Evolutionary conservation across 306 rosid species (phyloP).

Genomic region (Rosa multiflora): DNA sequence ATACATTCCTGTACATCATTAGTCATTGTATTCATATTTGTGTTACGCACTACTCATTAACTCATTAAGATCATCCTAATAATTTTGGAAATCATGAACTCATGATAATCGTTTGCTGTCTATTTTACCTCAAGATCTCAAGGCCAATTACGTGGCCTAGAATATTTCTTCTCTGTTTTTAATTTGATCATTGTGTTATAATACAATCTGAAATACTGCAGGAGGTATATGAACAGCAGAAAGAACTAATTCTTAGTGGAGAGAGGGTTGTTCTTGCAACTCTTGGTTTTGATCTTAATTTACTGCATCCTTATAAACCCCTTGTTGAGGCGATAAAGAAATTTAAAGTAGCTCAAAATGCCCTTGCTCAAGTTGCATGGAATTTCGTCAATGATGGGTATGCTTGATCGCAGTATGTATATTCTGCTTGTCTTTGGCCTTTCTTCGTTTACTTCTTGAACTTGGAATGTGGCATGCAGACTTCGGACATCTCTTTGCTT

Average conservation of each 20-base stretch:
- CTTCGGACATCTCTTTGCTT: slow-evolving; percentile 98
- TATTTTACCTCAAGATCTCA: neutral
- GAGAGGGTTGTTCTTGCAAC: slow-evolving; percentile 98
- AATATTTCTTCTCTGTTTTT: neutral
- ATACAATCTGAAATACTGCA: slow-evolving; percentile 39
- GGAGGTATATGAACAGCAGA: slow-evolving; percentile 97
- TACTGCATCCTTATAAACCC: slow-evolving; percentile 96
- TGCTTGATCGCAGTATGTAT: slow-evolving; percentile 39
- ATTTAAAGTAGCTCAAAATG: slow-evolving; percentile 96
- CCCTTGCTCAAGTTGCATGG: slow-evolving; percentile 99
- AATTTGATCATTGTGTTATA: neutral
- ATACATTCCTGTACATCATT: neutral
- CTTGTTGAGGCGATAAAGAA: slow-evolving; percentile 98
- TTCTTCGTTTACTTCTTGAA: slow-evolving; percentile 49
- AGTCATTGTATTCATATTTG: slow-evolving; percentile 1
- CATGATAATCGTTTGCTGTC: slow-evolving; percentile 3
- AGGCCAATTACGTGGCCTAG: neutral
- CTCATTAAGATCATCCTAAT: neutral
- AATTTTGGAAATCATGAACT: neutral
- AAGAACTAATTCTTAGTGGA: slow-evolving; percentile 78
- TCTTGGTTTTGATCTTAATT: slow-evolving; percentile 91
- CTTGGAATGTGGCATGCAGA: slow-evolving; percentile 75
- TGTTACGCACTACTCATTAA: neutral
- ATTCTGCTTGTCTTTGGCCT: slow-evolving; percentile 40
- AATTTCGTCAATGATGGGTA: slow-evolving; percentile 99